These are phyloP conservation scores for Nothophytophthora sp. DNA, from an alignment of 352 stramenopile genomes.

Conservation along the genomic window DNA sequence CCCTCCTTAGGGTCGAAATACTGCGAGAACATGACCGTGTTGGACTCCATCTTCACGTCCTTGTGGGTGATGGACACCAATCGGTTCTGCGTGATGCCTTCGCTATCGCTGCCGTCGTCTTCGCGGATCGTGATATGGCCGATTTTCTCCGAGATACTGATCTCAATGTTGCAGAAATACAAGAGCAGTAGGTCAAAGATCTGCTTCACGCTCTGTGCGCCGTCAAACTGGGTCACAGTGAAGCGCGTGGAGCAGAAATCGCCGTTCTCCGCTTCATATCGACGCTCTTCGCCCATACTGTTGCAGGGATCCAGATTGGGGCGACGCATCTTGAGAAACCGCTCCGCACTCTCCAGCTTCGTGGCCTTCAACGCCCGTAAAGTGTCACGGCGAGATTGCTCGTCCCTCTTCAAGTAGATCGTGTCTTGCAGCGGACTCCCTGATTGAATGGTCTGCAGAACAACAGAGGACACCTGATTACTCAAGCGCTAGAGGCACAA, in stretches of 20 bases:
- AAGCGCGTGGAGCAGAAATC: constrained; percentile 61
- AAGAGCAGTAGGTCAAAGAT: constrained; percentile 51
- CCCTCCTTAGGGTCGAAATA: constrained; percentile 20
- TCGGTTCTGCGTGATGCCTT: constrained; percentile 43
- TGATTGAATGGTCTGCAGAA: constrained; percentile 25
- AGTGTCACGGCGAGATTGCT: constrained; percentile 10
- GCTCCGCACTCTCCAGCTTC: constrained; percentile 32
- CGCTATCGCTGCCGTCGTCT: constrained; percentile 41
- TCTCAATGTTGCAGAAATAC: constrained; percentile 61
- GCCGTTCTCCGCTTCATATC: constrained; percentile 42
- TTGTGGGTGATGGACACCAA: constrained; percentile 38
- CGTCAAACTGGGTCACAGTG: constrained; percentile 49
- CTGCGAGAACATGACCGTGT: constrained; percentile 40
- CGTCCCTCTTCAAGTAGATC: constrained; percentile 25
- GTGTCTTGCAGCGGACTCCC: constrained; percentile 31
- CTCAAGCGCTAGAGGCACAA: constrained; percentile 10
- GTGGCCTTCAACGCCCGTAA: constrained; percentile 15
- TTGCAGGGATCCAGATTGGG: constrained; percentile 24
- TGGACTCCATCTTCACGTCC: constrained; percentile 42
- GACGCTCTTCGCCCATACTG: constrained; percentile 33
- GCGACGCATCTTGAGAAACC: constrained; percentile 34
- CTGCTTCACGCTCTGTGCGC: constrained; percentile 27
- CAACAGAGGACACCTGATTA: not conserved
- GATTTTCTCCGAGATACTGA: constrained; percentile 62
- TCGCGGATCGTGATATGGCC: constrained; percentile 54